Conservation (phyloP, 768 basidiomycete genomes). For the Trametes cubensis region DNA sequence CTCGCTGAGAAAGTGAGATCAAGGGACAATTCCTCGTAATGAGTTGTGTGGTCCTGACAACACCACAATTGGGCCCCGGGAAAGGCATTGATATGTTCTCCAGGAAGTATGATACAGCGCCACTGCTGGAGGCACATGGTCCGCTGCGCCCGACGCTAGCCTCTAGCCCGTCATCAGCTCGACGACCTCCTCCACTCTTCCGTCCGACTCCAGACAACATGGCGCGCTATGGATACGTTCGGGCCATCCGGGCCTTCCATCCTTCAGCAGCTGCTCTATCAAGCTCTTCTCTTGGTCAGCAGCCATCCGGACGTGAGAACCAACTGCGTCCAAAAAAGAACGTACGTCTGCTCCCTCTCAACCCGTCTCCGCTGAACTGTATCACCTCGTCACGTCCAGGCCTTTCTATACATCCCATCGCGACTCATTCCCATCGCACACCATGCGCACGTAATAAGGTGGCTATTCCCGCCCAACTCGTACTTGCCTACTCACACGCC, state of each 20-base stretch:
- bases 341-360: constrained; percentile 14
- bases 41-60: too few species aligned
- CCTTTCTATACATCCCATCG: constrained; percentile 1
- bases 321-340: background rate
- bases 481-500: constrained; percentile 13
- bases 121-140: background rate
- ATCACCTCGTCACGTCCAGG: constrained; percentile 6
- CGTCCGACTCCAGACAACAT: too few species aligned
- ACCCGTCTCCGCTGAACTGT: constrained; percentile 2
- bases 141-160: background rate
- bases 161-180: too few species aligned
- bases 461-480: constrained; percentile 1
- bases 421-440: constrained; percentile 9
- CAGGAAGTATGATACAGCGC: background rate
- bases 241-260: background rate
- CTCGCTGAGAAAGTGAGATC: too few species aligned
- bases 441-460: constrained; percentile 10
- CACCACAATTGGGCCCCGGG: too few species aligned
- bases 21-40: too few species aligned
- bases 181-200: too few species aligned
- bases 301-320: constrained; percentile 16
- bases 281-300: constrained; percentile 19
- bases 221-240: too few species aligned
- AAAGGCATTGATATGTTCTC: too few species aligned
- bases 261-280: background rate